Conservation (phyloP, 2,329 filamentous ascomycete genomes). For the Hortaea sp. region DNA sequence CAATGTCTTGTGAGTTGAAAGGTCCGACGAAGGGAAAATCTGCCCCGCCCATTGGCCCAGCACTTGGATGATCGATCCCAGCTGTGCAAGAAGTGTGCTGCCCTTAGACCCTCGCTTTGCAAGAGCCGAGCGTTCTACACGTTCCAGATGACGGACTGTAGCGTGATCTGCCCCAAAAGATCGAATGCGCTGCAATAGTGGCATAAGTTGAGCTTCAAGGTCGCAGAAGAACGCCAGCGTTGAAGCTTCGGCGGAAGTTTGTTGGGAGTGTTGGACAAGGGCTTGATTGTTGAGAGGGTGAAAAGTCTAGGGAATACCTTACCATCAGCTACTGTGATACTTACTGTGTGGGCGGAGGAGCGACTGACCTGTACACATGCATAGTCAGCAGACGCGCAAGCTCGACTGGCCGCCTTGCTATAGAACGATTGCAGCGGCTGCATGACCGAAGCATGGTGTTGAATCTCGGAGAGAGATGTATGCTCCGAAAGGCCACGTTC, state of each 20-base stretch:
- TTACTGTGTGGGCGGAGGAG: slow-evolving; percentile 12
- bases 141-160: slow-evolving; percentile 3
- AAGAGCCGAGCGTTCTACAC: background rate
- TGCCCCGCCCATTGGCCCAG: background rate
- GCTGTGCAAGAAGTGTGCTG: background rate
- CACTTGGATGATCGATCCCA: background rate
- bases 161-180: background rate
- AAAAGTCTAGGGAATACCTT: slow-evolving; percentile 28
- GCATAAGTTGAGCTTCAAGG: background rate
- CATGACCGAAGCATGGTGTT: background rate
- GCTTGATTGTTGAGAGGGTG: slow-evolving; percentile 39
- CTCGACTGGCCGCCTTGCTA: slow-evolving; percentile 21
- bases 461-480: background rate
- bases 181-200: background rate
- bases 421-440: slow-evolving; percentile 13
- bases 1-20: background rate
- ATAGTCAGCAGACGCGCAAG: slow-evolving; percentile 27
- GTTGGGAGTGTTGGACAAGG: slow-evolving; percentile 22
- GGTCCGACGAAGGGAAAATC: background rate
- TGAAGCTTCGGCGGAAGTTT: slow-evolving; percentile 9
- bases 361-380: slow-evolving; percentile 29
- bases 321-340: slow-evolving; percentile 25
- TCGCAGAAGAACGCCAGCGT: slow-evolving; percentile 16
- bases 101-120: background rate
- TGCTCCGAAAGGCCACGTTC: slow-evolving; percentile 8